Conservation (phyloP, 306 rosid species). For the Sicyos edulis region DNA sequence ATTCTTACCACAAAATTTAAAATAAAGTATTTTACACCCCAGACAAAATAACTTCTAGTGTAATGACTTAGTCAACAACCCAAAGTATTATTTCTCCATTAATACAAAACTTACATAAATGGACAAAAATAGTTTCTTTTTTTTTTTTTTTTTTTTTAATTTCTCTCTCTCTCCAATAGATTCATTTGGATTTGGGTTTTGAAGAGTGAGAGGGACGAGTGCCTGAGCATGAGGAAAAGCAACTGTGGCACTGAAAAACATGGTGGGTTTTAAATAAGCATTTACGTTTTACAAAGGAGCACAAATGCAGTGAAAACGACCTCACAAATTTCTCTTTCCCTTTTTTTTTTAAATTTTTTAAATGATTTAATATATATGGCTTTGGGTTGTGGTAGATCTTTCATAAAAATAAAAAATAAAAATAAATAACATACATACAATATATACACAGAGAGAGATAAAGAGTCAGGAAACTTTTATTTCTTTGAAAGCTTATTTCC, state of each 20-base stretch:
- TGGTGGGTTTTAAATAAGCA: conserved; percentile 33
- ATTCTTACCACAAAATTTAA: too few relatives aligned
- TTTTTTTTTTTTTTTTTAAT: too few relatives aligned
- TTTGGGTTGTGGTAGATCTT: not conserved
- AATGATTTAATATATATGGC: not conserved
- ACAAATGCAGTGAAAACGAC: conserved; percentile 65
- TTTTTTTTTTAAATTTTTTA: not conserved
- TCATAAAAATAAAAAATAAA: too few relatives aligned
- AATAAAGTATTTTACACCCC: too few relatives aligned
- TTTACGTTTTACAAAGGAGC: conserved; percentile 35
- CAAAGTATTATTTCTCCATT: not conserved
- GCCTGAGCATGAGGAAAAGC: conserved; percentile 41
- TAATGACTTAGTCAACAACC: not conserved
- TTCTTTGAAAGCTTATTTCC: conserved; percentile 15
- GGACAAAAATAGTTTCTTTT: too few relatives aligned
- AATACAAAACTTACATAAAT: not conserved
- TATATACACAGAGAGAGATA: not conserved
- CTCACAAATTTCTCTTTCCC: conserved; percentile 33
- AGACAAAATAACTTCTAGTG: too few relatives aligned
- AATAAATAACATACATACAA: too few relatives aligned
- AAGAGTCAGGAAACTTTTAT: not conserved
- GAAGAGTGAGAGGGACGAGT: conserved; percentile 55
- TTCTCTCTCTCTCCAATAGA: not conserved
- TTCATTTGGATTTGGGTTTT: not conserved
- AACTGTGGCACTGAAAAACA: conserved; percentile 98